Conservation (phyloP, 1,139 yeast genomes). For the Candida pseudoviswanathii region DNA sequence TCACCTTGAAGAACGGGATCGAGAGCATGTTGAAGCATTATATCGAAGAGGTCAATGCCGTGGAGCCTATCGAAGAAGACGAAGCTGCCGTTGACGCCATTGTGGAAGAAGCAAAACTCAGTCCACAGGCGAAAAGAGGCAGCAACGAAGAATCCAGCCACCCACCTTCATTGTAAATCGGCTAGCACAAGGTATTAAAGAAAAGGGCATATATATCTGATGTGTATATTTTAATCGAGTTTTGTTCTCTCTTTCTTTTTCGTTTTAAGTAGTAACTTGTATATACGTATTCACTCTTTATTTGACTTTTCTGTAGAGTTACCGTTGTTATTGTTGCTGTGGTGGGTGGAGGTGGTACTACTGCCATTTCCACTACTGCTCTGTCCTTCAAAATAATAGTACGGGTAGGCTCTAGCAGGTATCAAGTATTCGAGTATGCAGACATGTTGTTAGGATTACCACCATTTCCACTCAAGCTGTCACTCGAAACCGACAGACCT, state of each 20-base stretch:
- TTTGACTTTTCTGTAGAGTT: constrained; percentile 2
- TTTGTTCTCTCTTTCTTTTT: neutral
- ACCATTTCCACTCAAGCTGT: neutral
- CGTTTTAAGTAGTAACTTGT: neutral
- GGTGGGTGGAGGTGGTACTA: neutral
- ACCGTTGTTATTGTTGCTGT: neutral
- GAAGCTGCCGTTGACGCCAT: constrained; percentile 21
- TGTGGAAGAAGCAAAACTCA: constrained; percentile 30
- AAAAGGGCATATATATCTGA: neutral
- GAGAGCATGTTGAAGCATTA: constrained; percentile 81
- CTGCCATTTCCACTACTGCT: neutral
- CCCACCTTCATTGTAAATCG: constrained; percentile 46
- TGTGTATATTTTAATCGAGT: neutral
- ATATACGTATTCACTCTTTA: constrained; percentile 2
- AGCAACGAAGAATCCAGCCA: constrained; percentile 21
- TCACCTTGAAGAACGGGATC: constrained; percentile 76
- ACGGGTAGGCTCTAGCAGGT: constrained; percentile 9
- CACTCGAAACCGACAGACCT: neutral
- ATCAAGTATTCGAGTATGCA: constrained; percentile 9
- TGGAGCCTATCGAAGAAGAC: constrained; percentile 56
- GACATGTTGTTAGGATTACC: neutral
- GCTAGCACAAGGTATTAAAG: neutral
- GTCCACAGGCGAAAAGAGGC: constrained; percentile 34
- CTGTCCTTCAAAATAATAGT: constrained; percentile 9
- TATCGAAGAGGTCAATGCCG: constrained; percentile 74